Evolutionary conservation across 148 eudicot genomes (phyloP), one percentile per base, ranked within the genome.

Genomic region (Linanthus parryae): DNA sequence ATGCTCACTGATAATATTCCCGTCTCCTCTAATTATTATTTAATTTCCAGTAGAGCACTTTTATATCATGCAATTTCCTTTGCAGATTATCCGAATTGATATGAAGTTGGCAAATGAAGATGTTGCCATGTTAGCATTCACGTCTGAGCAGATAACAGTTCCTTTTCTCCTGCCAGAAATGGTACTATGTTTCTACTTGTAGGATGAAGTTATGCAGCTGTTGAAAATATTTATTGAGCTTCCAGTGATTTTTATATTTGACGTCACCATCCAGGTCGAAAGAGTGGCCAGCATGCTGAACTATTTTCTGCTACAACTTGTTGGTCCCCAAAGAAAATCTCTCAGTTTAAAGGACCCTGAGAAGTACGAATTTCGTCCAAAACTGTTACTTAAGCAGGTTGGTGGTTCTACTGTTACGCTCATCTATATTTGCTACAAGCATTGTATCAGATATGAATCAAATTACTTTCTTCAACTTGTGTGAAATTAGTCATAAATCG

Each of bases 51-150:
- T 1, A 14, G 17, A 42, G 30, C 54, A 42, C 35, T 19, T 24
- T 52, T 9, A 48, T 39, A 24, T 30, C 40, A n/a, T n/a, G n/a
- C 9, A n/a, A 34, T 20, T 30, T 66, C 22, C 48, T 51, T 54
- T 70, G 48, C 61, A 92, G 98, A 87, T 92, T 31, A 88, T 92
- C 57, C 79, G 77, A 56, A 82, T 88, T 67, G 96, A 92, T 69
- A 87, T 92, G 99, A 92, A 87, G 70, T 60, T 92, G 74, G 99
- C 96, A 34, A 84, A 77, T 76, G 96, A 92, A 80, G 99, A 92
- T 68, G 98, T 92, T 57, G 80, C 77, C 64, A 54, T 92, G 94
- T 71, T 92, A 71, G 84, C 96, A 45, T 92, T 92, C 56, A 79
- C 98, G 50, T 84, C 98, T 7, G 98, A 92, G 59, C 94, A 92